phyloP scores from a whole-genome alignment of 2,329 filamentous ascomycete species.

The Thielaviopsis populi region DNA sequence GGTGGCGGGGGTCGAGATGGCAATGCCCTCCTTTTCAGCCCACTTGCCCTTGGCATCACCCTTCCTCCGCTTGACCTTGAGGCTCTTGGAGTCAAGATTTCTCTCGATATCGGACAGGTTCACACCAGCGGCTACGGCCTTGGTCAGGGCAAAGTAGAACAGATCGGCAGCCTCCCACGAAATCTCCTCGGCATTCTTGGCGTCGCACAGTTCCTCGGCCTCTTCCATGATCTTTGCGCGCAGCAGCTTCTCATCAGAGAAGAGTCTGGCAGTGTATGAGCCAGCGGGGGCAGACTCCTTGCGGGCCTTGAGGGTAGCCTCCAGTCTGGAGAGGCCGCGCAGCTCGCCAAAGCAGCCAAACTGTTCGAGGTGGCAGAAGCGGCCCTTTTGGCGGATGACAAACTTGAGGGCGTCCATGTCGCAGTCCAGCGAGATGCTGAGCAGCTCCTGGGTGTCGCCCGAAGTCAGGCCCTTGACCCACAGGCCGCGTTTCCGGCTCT shows the following conservation, averaged over 20 bases:
- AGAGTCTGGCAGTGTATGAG: slow-evolving; percentile 86
- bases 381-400: slow-evolving; percentile 74
- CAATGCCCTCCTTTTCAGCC: slow-evolving; percentile 66
- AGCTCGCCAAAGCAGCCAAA: slow-evolving; percentile 85
- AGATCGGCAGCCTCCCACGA: slow-evolving; percentile 92
- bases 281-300: slow-evolving; percentile 71
- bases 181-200: slow-evolving; percentile 64
- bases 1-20: slow-evolving; percentile 25
- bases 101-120: slow-evolving; percentile 77
- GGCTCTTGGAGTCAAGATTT: slow-evolving; percentile 83
- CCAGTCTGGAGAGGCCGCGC: slow-evolving; percentile 64
- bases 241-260: slow-evolving; percentile 78
- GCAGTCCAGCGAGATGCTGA: slow-evolving; percentile 76
- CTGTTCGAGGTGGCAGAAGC: slow-evolving; percentile 88
- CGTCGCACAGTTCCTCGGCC: slow-evolving; percentile 84
- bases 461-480: slow-evolving; percentile 97
- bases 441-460: slow-evolving; percentile 79
- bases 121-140: slow-evolving; percentile 73
- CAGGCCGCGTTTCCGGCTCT: slow-evolving; percentile 84
- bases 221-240: slow-evolving; percentile 98
- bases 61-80: slow-evolving; percentile 85
- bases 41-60: slow-evolving; percentile 92
- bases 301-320: slow-evolving; percentile 71
- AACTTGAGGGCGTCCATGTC: slow-evolving; percentile 88
- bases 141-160: slow-evolving; percentile 88